Conservation (phyloP, 345 rosid species). For the Populus nigra region DNA sequence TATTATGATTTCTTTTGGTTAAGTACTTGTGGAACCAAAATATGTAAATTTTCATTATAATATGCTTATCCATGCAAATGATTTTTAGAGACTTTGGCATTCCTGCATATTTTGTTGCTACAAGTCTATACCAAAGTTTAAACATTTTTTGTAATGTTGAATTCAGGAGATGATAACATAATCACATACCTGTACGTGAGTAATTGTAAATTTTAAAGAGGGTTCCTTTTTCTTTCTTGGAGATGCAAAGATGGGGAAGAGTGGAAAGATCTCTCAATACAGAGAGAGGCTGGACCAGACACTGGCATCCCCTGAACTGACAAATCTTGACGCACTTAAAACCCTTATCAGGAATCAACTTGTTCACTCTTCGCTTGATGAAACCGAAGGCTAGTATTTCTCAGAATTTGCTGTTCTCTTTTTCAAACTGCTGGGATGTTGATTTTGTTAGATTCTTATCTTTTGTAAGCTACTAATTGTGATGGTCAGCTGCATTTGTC, state of each 20-base stretch:
- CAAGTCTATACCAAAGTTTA: not conserved
- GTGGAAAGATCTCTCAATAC: constrained; percentile 49
- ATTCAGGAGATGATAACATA: constrained; percentile 1
- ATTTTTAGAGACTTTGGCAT: not conserved
- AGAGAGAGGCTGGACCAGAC: constrained; percentile 77
- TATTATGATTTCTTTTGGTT: not conserved
- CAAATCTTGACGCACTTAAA: constrained; percentile 47
- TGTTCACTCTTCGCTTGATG: constrained; percentile 35
- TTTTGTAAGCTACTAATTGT: not conserved
- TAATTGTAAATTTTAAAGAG: not conserved
- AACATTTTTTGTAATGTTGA: not conserved
- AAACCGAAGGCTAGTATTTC: constrained; percentile 42
- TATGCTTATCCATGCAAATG: constrained; percentile 1
- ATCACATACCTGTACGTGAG: not conserved
- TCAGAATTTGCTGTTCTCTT: not conserved
- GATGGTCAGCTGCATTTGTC: constrained; percentile 5
- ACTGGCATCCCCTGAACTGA: constrained; percentile 64
- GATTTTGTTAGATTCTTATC: not conserved
- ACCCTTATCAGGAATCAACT: constrained; percentile 63
- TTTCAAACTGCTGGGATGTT: not conserved
- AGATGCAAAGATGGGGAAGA: constrained; percentile 50
- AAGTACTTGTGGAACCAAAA: not conserved
- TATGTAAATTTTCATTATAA: not conserved
- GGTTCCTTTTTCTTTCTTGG: constrained; percentile 7
- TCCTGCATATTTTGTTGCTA: not conserved